phyloP scores from a whole-genome alignment of 108 stramenopile species.

The Bacterosira constricta region DNA sequence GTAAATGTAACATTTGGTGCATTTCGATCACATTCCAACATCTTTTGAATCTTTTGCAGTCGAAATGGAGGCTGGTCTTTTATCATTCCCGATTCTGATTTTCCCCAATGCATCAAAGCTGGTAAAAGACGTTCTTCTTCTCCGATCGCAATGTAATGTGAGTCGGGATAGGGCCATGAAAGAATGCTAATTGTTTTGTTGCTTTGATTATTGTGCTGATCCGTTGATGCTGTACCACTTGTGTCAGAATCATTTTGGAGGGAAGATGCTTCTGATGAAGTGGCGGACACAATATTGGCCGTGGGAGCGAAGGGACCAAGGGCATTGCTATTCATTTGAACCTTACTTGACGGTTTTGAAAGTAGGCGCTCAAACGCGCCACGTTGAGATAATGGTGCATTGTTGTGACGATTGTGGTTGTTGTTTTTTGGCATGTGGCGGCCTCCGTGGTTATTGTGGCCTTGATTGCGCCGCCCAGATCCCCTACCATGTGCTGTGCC shows the following conservation, averaged over 20 bases:
- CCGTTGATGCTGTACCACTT: neutral
- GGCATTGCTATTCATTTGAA: too few relatives aligned
- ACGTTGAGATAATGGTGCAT: too few relatives aligned
- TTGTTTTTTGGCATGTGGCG: neutral
- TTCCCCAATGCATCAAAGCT: conserved; percentile 49
- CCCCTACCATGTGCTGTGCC: neutral
- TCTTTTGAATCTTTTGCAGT: conserved; percentile 37
- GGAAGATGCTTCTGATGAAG: neutral
- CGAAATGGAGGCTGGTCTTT: conserved; percentile 57
- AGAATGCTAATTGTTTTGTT: neutral
- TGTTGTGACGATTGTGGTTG: neutral
- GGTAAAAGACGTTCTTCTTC: conserved; percentile 44
- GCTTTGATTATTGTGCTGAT: neutral
- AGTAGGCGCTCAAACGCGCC: too few relatives aligned
- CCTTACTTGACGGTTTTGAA: too few relatives aligned
- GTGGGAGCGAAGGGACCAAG: too few relatives aligned
- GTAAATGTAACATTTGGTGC: conserved; percentile 2
- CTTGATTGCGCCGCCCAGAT: too few relatives aligned
- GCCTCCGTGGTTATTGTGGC: too few relatives aligned
- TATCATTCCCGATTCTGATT: conserved; percentile 76
- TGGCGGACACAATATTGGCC: too few relatives aligned
- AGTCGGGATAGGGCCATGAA: conserved; percentile 29
- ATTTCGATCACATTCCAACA: conserved; percentile 5
- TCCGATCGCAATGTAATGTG: conserved; percentile 29
- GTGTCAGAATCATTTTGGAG: neutral